These are phyloP conservation scores for Neurospora crassa DNA, from an alignment of 2,329 filamentous ascomycete species.

Conservation along the genomic window DNA sequence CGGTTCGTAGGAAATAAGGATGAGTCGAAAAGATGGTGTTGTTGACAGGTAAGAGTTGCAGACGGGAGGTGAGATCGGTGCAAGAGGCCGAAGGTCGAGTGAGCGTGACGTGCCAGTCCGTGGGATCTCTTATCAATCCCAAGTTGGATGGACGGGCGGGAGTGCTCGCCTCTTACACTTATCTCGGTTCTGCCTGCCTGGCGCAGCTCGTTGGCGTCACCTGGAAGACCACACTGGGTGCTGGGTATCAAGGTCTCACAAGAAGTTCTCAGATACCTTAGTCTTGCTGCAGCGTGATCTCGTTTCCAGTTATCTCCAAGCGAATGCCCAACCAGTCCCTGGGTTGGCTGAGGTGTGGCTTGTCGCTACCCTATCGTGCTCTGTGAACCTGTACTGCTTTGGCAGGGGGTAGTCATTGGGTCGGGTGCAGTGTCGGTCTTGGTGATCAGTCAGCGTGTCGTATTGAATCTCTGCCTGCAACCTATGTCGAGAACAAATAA, in stretches of 20 bases:
- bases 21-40: not conserved
- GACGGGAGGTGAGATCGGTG: not conserved
- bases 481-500: not conserved
- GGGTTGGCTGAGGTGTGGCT: constrained; percentile 2
- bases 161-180: not conserved
- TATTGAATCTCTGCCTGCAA: not conserved
- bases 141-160: not conserved
- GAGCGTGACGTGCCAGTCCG: not conserved
- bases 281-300: constrained; percentile 6
- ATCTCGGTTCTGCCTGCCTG: not conserved
- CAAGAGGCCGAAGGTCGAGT: not conserved
- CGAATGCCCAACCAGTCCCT: not conserved
- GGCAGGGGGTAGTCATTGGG: not conserved
- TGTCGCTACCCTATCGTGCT: not conserved
- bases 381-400: not conserved
- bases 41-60: not conserved
- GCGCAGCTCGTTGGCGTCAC: constrained; percentile 10
- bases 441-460: not conserved
- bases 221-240: not conserved
- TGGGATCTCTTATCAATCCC: not conserved
- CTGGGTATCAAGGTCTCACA: not conserved
- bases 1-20: not conserved
- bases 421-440: not conserved
- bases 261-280: not conserved
- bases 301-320: constrained; percentile 2